phyloP scores from a whole-genome alignment of 768 basidiomycete genomes.

The Lactifluus piperatus region DNA sequence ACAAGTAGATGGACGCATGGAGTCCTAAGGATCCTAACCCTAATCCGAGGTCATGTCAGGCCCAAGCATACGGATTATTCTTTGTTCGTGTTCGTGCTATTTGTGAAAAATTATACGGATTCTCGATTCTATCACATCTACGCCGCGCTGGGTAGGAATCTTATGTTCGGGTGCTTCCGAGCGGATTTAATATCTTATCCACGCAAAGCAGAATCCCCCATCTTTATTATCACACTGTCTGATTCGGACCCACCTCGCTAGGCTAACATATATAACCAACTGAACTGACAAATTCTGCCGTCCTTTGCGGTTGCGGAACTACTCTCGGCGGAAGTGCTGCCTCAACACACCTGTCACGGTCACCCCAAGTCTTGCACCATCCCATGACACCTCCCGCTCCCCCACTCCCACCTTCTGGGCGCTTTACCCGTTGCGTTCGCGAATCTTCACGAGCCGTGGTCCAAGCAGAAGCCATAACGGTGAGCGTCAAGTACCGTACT shows the following conservation, averaged over 20 bases:
- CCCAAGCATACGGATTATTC: neutral
- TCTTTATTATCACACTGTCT: neutral
- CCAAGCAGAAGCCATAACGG: slow-evolving; percentile 40
- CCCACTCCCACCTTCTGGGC: slow-evolving; percentile 38
- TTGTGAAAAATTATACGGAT: neutral
- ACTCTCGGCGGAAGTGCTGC: neutral
- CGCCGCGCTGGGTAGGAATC: neutral
- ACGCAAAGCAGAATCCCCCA: too few species aligned
- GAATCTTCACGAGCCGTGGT: slow-evolving; percentile 44
- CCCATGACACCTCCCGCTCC: slow-evolving; percentile 8
- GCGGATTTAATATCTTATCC: neutral
- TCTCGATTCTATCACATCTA: neutral
- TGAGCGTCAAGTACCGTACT: slow-evolving; percentile 28
- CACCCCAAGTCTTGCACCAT: neutral
- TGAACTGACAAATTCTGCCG: neutral
- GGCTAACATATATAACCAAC: neutral
- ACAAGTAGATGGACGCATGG: too few species aligned
- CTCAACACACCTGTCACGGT: neutral
- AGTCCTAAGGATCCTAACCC: slow-evolving; percentile 6
- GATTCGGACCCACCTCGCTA: neutral
- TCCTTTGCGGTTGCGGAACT: neutral
- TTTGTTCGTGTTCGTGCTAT: neutral
- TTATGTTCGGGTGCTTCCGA: neutral
- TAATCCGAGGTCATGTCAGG: neutral
- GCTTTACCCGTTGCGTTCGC: slow-evolving; percentile 44